Conservation (phyloP, 1,284 basidiomycete genomes). For the Cryptococcus jaspeensis region DNA sequence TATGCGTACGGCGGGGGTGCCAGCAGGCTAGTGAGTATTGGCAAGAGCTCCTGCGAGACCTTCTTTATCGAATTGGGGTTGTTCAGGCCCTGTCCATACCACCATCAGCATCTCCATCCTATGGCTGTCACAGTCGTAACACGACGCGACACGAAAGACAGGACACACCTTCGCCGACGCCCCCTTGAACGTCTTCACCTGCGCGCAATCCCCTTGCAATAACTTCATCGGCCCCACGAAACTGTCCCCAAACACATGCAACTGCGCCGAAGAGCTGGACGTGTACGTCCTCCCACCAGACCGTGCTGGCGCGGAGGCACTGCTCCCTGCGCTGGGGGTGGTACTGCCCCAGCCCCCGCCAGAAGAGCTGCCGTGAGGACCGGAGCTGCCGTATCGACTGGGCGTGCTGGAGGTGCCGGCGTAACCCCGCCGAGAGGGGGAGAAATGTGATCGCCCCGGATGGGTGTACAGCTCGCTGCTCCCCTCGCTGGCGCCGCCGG, state of each 20-base stretch:
- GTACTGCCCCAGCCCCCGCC: too few relatives aligned
- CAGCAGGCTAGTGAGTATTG: conserved; percentile 32
- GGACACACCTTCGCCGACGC: conserved; percentile 44
- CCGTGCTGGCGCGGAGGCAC: not conserved
- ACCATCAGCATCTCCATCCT: not conserved
- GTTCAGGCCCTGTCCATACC: conserved; percentile 35
- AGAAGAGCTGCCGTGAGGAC: not conserved
- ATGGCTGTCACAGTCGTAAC: not conserved
- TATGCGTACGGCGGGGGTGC: conserved; percentile 43
- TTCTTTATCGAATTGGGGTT: conserved; percentile 48
- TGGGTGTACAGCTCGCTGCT: not conserved
- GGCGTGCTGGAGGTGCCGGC: too few relatives aligned
- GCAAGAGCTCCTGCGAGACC: conserved; percentile 40
- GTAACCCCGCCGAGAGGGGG: not conserved
- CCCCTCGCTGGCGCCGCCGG: not conserved
- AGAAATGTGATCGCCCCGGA: not conserved
- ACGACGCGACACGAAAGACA: not conserved
- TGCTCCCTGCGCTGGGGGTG: not conserved
- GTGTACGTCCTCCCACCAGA: conserved; percentile 2
- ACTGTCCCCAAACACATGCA: conserved; percentile 45
- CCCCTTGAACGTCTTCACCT: conserved; percentile 42
- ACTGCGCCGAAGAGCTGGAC: conserved; percentile 13
- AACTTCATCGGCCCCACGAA: conserved; percentile 48
- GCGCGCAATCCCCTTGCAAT: conserved; percentile 28
- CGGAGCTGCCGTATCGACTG: not conserved